Evolutionary conservation across 2,329 filamentous ascomycete species (phyloP), one percentile per base, ranked within the genome.

Genomic region (Hyphodiscus sp.): DNA sequence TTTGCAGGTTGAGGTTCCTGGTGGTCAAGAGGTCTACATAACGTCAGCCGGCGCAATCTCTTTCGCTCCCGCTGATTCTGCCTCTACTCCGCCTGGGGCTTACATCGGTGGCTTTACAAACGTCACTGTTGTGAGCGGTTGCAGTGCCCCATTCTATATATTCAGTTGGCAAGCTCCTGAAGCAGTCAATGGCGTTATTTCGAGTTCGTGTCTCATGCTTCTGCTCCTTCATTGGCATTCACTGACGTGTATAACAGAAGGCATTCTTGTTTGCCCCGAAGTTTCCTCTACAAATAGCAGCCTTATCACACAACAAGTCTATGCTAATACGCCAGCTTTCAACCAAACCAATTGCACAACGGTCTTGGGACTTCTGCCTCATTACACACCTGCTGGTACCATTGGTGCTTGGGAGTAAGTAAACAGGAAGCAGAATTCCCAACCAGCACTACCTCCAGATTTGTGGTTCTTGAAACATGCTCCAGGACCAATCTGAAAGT

Each of bases 1-100:
- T 5, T 18, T 30, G 41, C 15, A 73, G 69, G 76, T 80, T 30
- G 64, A 74, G 29, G 83, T 85, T 4, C 82, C 83, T 5, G 83
- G 83, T 26, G 83, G 84, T 23, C 83, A 87, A 51, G 47, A 50
- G 47, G 43, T 52, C 44, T 63, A 60, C 49, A 73, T 76, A 56
- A 58, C 66, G 49, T 59, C 63, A 42, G 67, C 66, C 13, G 65
- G 63, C 2, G 68, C 61, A 2, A 58, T 60, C 44, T 50, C 45
- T n/a, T 57, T 57, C 45, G 62, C 57, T 2, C 42, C 18, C 8
- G 47, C 59, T 30, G 76, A 76, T 64, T 69, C 69, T 45, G 69
- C 66, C 5, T 67, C 69, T 58, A 73, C 73, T 54, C 64, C 68
- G 15, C 33, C 48, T n/a, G 20, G 18, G 9, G 33, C 38, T 1